Evolutionary conservation across 768 basidiomycete species (phyloP).

Genomic region (Austroboletus festivus): DNA sequence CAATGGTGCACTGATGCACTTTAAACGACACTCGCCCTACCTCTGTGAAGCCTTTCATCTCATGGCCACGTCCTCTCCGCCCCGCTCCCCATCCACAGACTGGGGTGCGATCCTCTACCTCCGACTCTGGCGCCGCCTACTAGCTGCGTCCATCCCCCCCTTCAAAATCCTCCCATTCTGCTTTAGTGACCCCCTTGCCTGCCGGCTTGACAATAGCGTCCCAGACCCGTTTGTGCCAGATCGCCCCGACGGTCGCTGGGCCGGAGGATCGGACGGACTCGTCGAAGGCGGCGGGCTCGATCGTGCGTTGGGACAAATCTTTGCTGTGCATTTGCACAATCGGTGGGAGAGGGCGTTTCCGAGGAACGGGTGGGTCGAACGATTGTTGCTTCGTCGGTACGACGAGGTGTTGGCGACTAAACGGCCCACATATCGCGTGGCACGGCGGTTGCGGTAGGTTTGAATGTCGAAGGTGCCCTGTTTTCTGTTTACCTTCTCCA

Average conservation of each 20-base stretch:
- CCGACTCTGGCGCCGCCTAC: constrained; percentile 83
- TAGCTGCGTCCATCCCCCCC: constrained; percentile 69
- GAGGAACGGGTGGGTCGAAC: constrained; percentile 78
- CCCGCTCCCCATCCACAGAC: constrained; percentile 78
- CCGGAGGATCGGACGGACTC: constrained; percentile 42
- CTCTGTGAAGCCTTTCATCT: constrained; percentile 95
- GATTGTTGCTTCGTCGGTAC: constrained; percentile 65
- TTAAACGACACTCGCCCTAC: constrained; percentile 86
- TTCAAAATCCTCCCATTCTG: constrained; percentile 95
- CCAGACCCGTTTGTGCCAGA: constrained; percentile 83
- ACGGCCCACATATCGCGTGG: neutral
- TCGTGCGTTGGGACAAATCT: constrained; percentile 62
- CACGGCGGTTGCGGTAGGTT: neutral
- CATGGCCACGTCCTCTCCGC: constrained; percentile 73
- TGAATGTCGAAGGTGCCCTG: too few relatives aligned
- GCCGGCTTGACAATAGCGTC: constrained; percentile 84
- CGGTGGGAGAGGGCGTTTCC: constrained; percentile 91
- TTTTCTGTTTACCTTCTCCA: too few relatives aligned
- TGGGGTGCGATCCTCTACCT: constrained; percentile 93
- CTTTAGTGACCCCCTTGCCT: constrained; percentile 88
- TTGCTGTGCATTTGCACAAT: constrained; percentile 91
- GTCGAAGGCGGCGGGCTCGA: constrained; percentile 65
- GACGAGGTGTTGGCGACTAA: constrained; percentile 35
- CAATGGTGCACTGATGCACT: constrained; percentile 95
- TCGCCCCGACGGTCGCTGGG: constrained; percentile 56